phyloP scores from a whole-genome alignment of 1,139 yeast genomes.

The Zygosaccharomyces sapae region DNA sequence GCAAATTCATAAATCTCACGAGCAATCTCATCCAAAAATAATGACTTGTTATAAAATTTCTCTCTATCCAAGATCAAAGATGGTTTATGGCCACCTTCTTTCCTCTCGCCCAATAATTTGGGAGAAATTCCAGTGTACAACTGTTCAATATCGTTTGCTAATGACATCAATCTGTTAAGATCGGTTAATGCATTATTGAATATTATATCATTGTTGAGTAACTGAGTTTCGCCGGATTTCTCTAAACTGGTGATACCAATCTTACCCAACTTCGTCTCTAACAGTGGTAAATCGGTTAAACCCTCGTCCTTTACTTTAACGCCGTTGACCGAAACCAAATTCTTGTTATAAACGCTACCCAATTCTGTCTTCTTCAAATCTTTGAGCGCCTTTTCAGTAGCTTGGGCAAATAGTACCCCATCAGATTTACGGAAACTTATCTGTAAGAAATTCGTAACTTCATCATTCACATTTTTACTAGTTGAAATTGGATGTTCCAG shows the following conservation, averaged over 20 bases:
- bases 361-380: constrained; percentile 46
- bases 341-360: constrained; percentile 31
- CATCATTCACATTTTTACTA: constrained; percentile 17
- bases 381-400: constrained; percentile 44
- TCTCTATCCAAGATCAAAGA: constrained; percentile 38
- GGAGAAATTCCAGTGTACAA: constrained; percentile 39
- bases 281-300: constrained; percentile 15
- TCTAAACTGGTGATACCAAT: constrained; percentile 73
- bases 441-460: constrained; percentile 43
- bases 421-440: constrained; percentile 64
- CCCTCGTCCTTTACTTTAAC: constrained; percentile 16
- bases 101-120: constrained; percentile 18
- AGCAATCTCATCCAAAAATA: constrained; percentile 41
- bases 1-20: constrained; percentile 59
- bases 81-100: constrained; percentile 16
- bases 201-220: constrained; percentile 58
- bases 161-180: constrained; percentile 67
- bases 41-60: constrained; percentile 32
- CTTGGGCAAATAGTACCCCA: constrained; percentile 45
- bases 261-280: constrained; percentile 24
- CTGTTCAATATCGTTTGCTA: constrained; percentile 68
- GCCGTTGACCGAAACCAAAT: constrained; percentile 29
- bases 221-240: constrained; percentile 50
- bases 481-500: constrained; percentile 21
- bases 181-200: constrained; percentile 71